Evolutionary conservation across 179 eudicot species (phyloP), one percentile per base, ranked within the genome.

Genomic region (Sideroxylon spinosum): DNA sequence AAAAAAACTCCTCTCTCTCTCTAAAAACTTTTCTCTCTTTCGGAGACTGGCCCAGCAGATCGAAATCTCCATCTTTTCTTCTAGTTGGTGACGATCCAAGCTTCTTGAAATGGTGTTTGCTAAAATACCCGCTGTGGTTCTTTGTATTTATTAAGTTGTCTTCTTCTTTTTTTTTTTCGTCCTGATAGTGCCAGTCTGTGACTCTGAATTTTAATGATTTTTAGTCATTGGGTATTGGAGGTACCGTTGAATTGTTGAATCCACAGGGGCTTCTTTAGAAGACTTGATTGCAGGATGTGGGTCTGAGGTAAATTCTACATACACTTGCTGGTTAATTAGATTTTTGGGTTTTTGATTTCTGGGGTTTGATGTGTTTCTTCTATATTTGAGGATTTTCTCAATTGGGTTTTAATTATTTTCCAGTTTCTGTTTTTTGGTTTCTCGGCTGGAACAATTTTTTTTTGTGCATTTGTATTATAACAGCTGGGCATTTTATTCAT

Each of bases 41-140:
- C 76, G 81, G 84, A 78, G 83, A 80, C 73, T 85, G 95, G 88
- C 94, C 97, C 95, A 90, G 83, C 90, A 88, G 95, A 94, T 94
- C 96, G 90, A 87, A 88, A 86, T 89, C 90, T 85, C 79, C 86
- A 73, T 81, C 77, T 84, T 88, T 83, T 83, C 77, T 74, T 60
- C 69, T 25, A 69, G 73, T 72, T 79, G 66, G 70, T 81, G 82
- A 86, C 79, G 87, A 91, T 90, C 97, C 83, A 78, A 75, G 79
- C 83, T 77, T 77, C 84, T 79, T 81, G 85, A 85, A 76, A 85
- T 90, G 83, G 85, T 76, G 85, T 81, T 86, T 17, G 44, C 75
- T 55, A 71, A 59, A 76, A 74, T 70, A 79, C 84, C 82, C 84
- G 79, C 81, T 72, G 28, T 74, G 29, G 74, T 81, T 67, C 55